Base-by-base conservation (phyloP, 352 stramenopile genomes). In the Pythium guiyangense region DNA sequence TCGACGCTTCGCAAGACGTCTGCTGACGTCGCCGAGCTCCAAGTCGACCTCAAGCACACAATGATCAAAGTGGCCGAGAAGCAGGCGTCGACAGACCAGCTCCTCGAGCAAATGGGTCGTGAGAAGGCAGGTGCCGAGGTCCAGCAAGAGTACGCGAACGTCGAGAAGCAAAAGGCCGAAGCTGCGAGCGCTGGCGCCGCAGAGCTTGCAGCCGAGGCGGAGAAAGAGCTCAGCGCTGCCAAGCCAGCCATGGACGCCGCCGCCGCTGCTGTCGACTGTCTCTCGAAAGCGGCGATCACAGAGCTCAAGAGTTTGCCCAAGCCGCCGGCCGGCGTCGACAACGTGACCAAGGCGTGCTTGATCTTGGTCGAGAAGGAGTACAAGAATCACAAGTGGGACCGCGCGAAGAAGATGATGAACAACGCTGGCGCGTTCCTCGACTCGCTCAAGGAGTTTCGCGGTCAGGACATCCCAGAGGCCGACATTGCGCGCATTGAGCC, bases 351-450 rank as follows among this genome's bases (percentile, higher is more conserved):
- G 62, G 86, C 92, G 3, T 96, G 94, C 47, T 73, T 99, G 17
- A 98, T 99, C 60, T 68, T 99, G 37, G 93, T 99, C 35, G 94
- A 99, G 70, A 97, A 98, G 53, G 93, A 99, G 69, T 98, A 98
- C 77, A 99, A 98, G 62, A 96, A 98, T 59, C 97, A 98, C 67
- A 98, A 98, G 55, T 99, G 97, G 97, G 95, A 99, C 55, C 86
- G 90, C 20, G 97, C 97, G 39, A 99, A 99, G 77, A 97, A 97
- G 69, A 99, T 99, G 97, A 99, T 99, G 97, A 92, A 94, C 63
- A 99, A 99, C 64, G 88, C 98, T 4, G 96, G 96, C 37, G 80
- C 88, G 47, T 99, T 99, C 66, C 85, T 98, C 43, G 88, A 94
- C 40, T 77, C 88, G 22, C 71, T 98, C 17, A 92, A 97, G 57